These are phyloP conservation scores for Baorangia bicolor DNA, from an alignment of 768 basidiomycete genomes.

Conservation along the genomic window DNA sequence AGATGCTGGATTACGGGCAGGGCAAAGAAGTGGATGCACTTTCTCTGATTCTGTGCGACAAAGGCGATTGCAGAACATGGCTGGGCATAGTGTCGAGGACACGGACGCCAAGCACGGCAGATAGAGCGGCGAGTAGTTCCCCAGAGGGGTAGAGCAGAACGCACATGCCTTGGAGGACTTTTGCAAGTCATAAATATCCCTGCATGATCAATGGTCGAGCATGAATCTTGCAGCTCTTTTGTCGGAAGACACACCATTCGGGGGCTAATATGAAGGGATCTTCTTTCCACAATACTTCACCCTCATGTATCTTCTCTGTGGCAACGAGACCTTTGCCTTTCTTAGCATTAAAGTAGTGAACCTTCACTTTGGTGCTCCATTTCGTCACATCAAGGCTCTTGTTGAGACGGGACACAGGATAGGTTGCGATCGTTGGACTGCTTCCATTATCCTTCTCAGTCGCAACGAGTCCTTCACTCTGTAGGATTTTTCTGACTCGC, in stretches of 20 bases:
- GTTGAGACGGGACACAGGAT: slow-evolving; percentile 66
- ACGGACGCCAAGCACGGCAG: slow-evolving; percentile 53
- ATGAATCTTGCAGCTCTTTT: background rate
- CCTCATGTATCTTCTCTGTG: slow-evolving; percentile 59
- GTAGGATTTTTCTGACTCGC: slow-evolving; percentile 69
- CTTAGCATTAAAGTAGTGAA: slow-evolving; percentile 61
- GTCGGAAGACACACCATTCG: slow-evolving; percentile 67
- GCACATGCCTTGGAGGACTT: slow-evolving; percentile 58
- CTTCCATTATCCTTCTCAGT: slow-evolving; percentile 3
- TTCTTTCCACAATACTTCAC: slow-evolving; percentile 82
- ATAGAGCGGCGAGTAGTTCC: slow-evolving; percentile 41
- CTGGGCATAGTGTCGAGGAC: slow-evolving; percentile 47
- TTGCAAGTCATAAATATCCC: slow-evolving; percentile 79
- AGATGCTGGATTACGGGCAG: slow-evolving; percentile 69
- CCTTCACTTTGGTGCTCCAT: slow-evolving; percentile 64
- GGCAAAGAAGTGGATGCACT: slow-evolving; percentile 71
- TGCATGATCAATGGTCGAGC: slow-evolving; percentile 29
- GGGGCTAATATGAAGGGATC: slow-evolving; percentile 80
- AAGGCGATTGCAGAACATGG: slow-evolving; percentile 77
- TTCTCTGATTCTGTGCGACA: slow-evolving; percentile 66
- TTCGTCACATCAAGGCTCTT: slow-evolving; percentile 57
- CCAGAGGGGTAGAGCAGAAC: slow-evolving; percentile 69
- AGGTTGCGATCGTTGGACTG: slow-evolving; percentile 25
- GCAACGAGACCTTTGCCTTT: slow-evolving; percentile 88
- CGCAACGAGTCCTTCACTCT: slow-evolving; percentile 52